Base-by-base conservation (phyloP, 257 asterid genomes). In the Ligustrum vulgare region DNA sequence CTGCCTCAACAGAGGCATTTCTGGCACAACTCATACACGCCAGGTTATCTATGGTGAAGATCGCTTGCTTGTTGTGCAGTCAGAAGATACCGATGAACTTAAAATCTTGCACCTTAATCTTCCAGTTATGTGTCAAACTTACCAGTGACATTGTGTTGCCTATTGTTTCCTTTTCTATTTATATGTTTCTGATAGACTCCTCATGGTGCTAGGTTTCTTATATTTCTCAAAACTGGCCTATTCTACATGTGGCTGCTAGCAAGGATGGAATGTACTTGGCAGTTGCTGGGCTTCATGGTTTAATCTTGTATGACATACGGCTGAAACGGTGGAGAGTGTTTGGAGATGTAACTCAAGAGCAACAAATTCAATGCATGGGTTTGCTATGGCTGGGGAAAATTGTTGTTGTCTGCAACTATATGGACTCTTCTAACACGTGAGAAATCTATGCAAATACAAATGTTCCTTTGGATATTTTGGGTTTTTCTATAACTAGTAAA, bases 1-100 rank as follows among this genome's bases (percentile, higher is more conserved):
- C 84, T 93, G 99, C 84, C 93, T 95, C 45, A 91, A 95, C 67
- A 89, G 99, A 81, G 99, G 98, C 75, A 98, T 95, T 79, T 93
- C 99, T 79, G 98, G 97, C 63, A 87, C 92, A 71, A 95, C 97
- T 62, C 83, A 95, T 81, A 96, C 82, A 70, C 97, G 97, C 72
- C 99, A 95, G 90, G 97, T 95, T 69, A 91, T 95, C 73, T 93
- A 87, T 80, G 99, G 99, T 58, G 99, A 95, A 91, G 97, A 95
- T 77, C 91, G 99, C 65, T 79, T 95, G 87, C 98, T 95, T 72
- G 80, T 95, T 86, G 99, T 95, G 77, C 99, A 93, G 88, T 88
- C 98, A 75, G 99, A 95, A 83, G 98, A 93, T 81, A 91, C 96
- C 28, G 96, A 93, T 80, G 98, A 95, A 80, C 98, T 95, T 72